Evolutionary conservation across 371 early-diverging fungal species (phyloP), one percentile per base, ranked within the genome.

Genomic region (Chytridiales sp.): DNA sequence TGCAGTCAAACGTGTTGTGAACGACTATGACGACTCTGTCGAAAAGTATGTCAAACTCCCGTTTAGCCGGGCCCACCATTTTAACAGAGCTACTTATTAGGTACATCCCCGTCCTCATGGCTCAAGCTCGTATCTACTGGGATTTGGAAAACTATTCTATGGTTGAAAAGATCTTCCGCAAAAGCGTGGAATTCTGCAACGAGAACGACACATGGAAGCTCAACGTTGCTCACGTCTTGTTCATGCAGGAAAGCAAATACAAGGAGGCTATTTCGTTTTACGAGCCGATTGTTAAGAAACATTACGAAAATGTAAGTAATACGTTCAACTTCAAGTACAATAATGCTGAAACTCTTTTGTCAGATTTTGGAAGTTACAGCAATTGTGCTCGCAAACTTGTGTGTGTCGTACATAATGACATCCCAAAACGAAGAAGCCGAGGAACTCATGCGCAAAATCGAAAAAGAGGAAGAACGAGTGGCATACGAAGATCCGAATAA

Each of bases 201-300:
- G 82, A 80, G 62, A 70, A 76, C 49, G 79, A 78, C 47, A 66
- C 70, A 1, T 82, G 82, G 82, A 79, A 76, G 56, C 68, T 79
- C 30, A 82, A 82, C 55, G 80, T 80, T 2, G 82, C 78, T 0
- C 82, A 82, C 48, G 81, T 80, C 36, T 68, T 82, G 34, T 82
- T 80, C 51, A 80, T 82, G 79, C 82, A 82, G 54, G 82, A 82
- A 49, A 69, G 59, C 59, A 82, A 82, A 59, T 82, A 80, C 73
- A 78, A 77, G 64, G 82, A 82, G 56, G 78, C 81, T 9, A 79
- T 80, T 15, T 68, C 73, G 32, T 82, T 79, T 51, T 82, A 82
- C 54, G 79, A 80, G 58, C 81, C 79, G 26, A 72, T 76, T 48
- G 78, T 82, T 29, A 74, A 74, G 52, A 78, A 77, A 49, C 66